Evolutionary conservation across 2,329 filamentous ascomycete species (phyloP), one percentile per base, ranked within the genome.

Genomic region (Setomelanomma holmii): DNA sequence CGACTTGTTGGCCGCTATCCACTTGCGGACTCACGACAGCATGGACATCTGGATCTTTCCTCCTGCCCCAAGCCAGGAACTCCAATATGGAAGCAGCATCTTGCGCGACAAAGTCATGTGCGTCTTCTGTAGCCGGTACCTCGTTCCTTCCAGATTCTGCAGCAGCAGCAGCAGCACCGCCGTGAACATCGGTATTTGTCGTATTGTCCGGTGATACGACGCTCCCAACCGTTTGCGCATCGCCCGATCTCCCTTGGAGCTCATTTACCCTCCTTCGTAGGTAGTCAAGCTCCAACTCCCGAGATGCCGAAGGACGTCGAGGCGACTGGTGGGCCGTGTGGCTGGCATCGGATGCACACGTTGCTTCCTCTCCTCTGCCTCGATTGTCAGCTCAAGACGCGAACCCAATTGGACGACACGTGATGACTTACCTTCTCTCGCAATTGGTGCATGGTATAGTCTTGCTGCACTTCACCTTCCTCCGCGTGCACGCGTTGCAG

Each of bases 1-100:
- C 27, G 27, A 8, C 27, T 30, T 30, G 27, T 14, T 30, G 10
- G 14, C 10, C 27, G 5, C 10, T 30, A 6, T 19, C 42, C 27
- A 33, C 40, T 35, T 4, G 2, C 54, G 46, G 57, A 62, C 35
- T 56, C n/a, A 45, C 56, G 35, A 56, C 61, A 24, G 40, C 27
- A 34, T 51, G 45, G n/a, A 47, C 51, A 33, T 49, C 19, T 20
- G 53, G 54, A 33, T 80, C 74, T 58, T 80, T 80, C 35, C 75
- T 68, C 17, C 77, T 72, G 4, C 79, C 78, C 78, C 79, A 80
- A 1, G 78, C 77, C 3, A 80, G 40, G 14, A 79, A 80, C 44
- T 81, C 78, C 1, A 80, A 68, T 1, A 80, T 77, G 1, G 78
- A 78, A 1, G 76, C 78, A 1, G 77, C 77, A 64, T 78, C 76